These are phyloP conservation scores for Epichloe coenophiala DNA, from an alignment of 2,329 filamentous ascomycete species.

Conservation along the genomic window DNA sequence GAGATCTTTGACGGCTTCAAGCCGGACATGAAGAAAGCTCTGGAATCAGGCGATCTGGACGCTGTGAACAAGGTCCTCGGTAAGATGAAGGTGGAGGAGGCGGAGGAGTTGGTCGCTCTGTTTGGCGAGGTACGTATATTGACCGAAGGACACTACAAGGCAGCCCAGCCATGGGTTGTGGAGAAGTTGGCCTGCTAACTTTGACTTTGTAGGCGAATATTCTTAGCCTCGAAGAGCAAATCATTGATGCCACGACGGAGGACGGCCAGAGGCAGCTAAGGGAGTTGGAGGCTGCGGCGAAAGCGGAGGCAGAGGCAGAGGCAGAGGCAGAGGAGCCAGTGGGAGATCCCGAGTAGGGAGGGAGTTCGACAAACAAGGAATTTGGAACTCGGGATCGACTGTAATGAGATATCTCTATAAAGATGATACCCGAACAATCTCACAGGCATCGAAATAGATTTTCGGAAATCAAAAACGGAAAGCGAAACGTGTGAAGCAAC, in stretches of 20 bases:
- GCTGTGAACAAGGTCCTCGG: slow-evolving; percentile 46
- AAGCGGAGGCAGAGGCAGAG: slow-evolving; percentile 11
- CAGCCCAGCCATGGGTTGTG: not conserved
- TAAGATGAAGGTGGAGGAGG: slow-evolving; percentile 78
- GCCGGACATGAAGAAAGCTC: slow-evolving; percentile 64
- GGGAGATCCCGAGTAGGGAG: slow-evolving; percentile 4
- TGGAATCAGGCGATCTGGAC: slow-evolving; percentile 82
- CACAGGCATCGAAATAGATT: too few relatives aligned
- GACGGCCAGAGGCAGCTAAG: slow-evolving; percentile 67
- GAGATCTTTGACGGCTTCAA: slow-evolving; percentile 74
- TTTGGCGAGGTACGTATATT: slow-evolving; percentile 48
- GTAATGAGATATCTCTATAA: not conserved
- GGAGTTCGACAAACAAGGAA: too few relatives aligned
- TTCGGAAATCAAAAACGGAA: too few relatives aligned
- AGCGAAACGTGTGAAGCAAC: too few relatives aligned
- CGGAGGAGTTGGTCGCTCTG: slow-evolving; percentile 71
- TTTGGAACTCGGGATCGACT: not conserved
- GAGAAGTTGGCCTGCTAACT: not conserved
- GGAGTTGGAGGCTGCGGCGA: slow-evolving; percentile 49
- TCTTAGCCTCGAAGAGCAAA: slow-evolving; percentile 79
- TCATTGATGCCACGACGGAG: slow-evolving; percentile 89
- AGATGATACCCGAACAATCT: too few relatives aligned
- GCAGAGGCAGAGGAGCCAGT: not conserved
- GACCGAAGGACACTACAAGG: not conserved
- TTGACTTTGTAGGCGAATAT: slow-evolving; percentile 51